Base-by-base conservation (phyloP, 371 early-diverging fungal genomes). In the Circinella minor region DNA sequence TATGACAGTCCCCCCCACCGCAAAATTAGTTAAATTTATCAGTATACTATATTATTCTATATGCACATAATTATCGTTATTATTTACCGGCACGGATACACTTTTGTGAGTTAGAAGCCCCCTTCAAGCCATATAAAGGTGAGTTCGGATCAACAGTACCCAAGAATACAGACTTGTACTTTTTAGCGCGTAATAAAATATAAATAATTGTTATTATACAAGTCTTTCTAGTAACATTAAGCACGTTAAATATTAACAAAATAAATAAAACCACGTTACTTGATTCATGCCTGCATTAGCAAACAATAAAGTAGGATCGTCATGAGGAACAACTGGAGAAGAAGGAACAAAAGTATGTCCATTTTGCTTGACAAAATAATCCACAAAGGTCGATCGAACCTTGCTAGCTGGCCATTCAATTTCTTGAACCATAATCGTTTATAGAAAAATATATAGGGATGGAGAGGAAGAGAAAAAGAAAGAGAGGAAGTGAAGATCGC, bases 231-330 rank as follows among this genome's bases (percentile, higher is more conserved):
- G 27, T 27, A 27, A 27, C 43, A 43, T 43, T 43, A 6, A 43
- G 15, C 54, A 54, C 54, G 3, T 4, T 4, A 57, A 17, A 57
- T 27, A 34, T 10, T 4, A 9, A 57, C 27, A 51, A 6, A 51
- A n/a, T 13, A 51, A 51, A 51, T 13, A 51, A 51, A 51, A 14
- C 14, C 14, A 51, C 17, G 38, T 86, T 27, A 91, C 92, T 88
- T 99, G 99, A 77, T 97, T 98, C 99, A 99, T 99, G 74, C 99
- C 99, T 66, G 99, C 96, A 87, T 99, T 99, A 71, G 99, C 95
- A 75, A 99, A 99, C 68, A 99, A 90, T 54, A 99, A 90, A 6
- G 99, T 97, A 60, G 97, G 98, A 77, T 99, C 99, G 76, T 99
- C 96, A 76, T 92, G 91, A 36, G 99, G 99, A 74, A 99, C 88